Conservation (phyloP, 2,329 filamentous ascomycete species). For the Fusarium equiseti region DNA sequence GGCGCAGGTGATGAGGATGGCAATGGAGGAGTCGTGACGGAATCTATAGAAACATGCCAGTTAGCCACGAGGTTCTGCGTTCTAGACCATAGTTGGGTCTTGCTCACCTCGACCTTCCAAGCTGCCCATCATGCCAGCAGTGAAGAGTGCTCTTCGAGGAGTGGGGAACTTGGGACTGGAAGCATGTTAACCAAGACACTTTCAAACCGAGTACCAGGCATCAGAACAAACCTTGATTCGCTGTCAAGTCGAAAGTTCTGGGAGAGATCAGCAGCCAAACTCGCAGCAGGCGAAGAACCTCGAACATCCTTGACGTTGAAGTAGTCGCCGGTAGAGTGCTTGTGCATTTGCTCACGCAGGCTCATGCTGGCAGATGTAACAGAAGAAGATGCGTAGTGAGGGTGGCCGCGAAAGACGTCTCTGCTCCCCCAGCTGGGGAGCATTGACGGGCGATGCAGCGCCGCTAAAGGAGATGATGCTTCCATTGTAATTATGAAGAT, state of each 20-base stretch:
- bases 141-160: conserved; percentile 57
- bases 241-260: conserved; percentile 96
- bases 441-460: conserved; percentile 80
- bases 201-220: conserved; percentile 1
- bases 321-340: conserved; percentile 72
- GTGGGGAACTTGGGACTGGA: conserved; percentile 57
- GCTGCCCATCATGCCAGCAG: conserved; percentile 54
- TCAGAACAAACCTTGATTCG: conserved; percentile 76
- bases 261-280: conserved; percentile 91
- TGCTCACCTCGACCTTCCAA: conserved; percentile 54
- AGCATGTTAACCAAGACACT: conserved; percentile 38
- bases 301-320: conserved; percentile 82
- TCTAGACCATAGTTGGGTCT: background rate
- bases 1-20: conserved; percentile 83
- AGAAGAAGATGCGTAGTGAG: conserved; percentile 63
- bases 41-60: conserved; percentile 63
- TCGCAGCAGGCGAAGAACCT: conserved; percentile 91
- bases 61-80: conserved; percentile 37
- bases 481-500: conserved; percentile 72
- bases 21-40: conserved; percentile 85
- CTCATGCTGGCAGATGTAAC: conserved; percentile 77
- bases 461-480: conserved; percentile 91
- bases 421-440: conserved; percentile 69
- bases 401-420: conserved; percentile 66
- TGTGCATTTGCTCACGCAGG: conserved; percentile 79